Evolutionary conservation across 768 basidiomycete genomes (phyloP).

Genomic region (Hysterangium stoloniferum): DNA sequence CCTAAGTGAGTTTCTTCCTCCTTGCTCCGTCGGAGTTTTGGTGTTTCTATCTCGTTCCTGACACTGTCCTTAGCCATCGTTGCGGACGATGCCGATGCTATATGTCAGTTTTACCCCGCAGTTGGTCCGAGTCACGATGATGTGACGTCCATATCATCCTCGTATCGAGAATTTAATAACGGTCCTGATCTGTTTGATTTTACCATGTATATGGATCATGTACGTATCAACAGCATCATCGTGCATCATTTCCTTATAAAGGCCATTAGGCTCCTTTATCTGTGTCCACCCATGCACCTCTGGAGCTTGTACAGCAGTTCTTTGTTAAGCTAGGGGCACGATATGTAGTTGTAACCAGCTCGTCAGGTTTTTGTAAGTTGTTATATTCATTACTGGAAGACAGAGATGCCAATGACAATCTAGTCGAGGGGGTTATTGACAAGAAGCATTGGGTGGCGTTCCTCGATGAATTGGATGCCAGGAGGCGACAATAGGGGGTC

Average conservation of each 20-base stretch:
- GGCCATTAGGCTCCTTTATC: conserved; percentile 70
- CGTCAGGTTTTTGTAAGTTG: conserved; percentile 69
- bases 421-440: conserved; percentile 86
- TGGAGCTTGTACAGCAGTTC: conserved; percentile 89
- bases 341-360: conserved; percentile 79
- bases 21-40: not conserved
- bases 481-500: not conserved
- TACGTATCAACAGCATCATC: conserved; percentile 27
- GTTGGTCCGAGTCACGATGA: conserved; percentile 11
- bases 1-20: conserved; percentile 45
- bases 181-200: conserved; percentile 64
- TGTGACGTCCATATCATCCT: conserved; percentile 14
- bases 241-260: not conserved
- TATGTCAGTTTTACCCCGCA: conserved; percentile 50
- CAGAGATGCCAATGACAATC: not conserved
- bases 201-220: conserved; percentile 86
- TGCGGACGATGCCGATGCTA: conserved; percentile 61
- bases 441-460: conserved; percentile 94
- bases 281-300: conserved; percentile 73
- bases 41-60: not conserved
- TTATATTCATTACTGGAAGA: conserved; percentile 7
- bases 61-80: conserved; percentile 53
- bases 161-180: conserved; percentile 1
- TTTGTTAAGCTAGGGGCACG: conserved; percentile 92
- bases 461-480: conserved; percentile 62